phyloP scores from a whole-genome alignment of 495 filamentous ascomycete species.

The Aspergillus carlsbadensis region DNA sequence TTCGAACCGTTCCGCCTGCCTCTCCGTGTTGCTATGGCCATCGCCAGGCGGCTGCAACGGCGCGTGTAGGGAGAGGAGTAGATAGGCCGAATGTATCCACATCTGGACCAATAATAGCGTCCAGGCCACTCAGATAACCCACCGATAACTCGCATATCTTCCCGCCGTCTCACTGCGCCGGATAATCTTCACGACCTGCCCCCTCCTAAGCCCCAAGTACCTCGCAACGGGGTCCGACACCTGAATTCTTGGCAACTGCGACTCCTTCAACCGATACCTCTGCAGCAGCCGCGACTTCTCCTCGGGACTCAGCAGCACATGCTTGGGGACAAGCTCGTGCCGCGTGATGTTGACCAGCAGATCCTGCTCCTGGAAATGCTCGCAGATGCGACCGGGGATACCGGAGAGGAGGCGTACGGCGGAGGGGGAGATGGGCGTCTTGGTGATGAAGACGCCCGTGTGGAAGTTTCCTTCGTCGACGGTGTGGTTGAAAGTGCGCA shows the following conservation, averaged over 20 bases:
- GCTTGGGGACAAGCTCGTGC: constrained; percentile 94
- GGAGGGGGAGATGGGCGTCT: constrained; percentile 75
- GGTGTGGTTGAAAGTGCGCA: constrained; percentile 82
- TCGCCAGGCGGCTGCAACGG: neutral
- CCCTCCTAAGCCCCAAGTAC: constrained; percentile 86
- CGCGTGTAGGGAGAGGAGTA: neutral
- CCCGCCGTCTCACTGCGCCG: constrained; percentile 67
- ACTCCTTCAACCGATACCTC: constrained; percentile 94
- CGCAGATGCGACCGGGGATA: constrained; percentile 74
- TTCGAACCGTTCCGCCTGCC: neutral
- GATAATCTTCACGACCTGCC: constrained; percentile 98
- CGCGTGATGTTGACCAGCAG: constrained; percentile 97
- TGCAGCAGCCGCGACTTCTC: constrained; percentile 83
- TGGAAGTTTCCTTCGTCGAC: constrained; percentile 74
- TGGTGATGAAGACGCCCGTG: constrained; percentile 85
- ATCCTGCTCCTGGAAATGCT: constrained; percentile 94
- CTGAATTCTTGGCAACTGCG: constrained; percentile 90
- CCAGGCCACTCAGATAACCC: constrained; percentile 49
- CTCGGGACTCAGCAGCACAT: constrained; percentile 82
- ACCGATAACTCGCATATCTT: constrained; percentile 62
- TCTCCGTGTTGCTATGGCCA: neutral
- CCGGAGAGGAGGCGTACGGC: constrained; percentile 70
- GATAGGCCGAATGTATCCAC: neutral
- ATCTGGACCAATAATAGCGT: neutral
- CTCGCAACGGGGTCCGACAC: constrained; percentile 86